Evolutionary conservation across 768 basidiomycete species (phyloP).

Genomic region (Auriculariales sp.): DNA sequence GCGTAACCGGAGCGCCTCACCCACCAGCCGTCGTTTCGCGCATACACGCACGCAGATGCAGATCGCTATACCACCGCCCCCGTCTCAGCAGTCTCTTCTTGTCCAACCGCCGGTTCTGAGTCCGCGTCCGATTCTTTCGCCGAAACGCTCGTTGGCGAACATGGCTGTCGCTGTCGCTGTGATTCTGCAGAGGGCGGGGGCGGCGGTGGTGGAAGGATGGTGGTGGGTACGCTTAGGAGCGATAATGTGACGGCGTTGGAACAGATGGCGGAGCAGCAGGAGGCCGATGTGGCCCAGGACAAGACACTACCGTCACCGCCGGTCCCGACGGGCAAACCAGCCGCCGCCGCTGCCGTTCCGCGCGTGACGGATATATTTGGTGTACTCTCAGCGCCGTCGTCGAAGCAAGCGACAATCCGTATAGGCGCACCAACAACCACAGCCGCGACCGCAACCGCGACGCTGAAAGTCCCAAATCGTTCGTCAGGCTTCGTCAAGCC

Average conservation of each 20-base stretch:
- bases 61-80: conserved; percentile 6
- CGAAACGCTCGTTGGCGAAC: conserved; percentile 37
- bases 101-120: conserved; percentile 31
- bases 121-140: conserved; percentile 55
- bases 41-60: background rate
- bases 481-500: conserved; percentile 4
- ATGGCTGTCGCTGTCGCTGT: conserved; percentile 13
- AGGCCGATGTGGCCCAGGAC: conserved; percentile 22
- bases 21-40: conserved; percentile 35
- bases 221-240: conserved; percentile 31
- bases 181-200: conserved; percentile 16
- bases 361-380: conserved; percentile 3
- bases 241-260: conserved; percentile 57
- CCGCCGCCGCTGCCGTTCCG: background rate
- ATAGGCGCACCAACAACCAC: background rate
- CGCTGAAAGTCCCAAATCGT: conserved; percentile 15
- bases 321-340: conserved; percentile 33
- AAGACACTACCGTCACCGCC: conserved; percentile 53
- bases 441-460: conserved; percentile 4
- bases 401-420: background rate
- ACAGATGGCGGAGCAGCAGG: conserved; percentile 41
- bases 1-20: conserved; percentile 48
- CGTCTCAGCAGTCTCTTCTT: no score
- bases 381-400: background rate
- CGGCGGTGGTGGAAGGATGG: no score